Percentiles rank a stretch among this genome's conserved stretches.
Conservation (phyloP, 208 protist species). For the Histomonas meleagridis region DNA sequence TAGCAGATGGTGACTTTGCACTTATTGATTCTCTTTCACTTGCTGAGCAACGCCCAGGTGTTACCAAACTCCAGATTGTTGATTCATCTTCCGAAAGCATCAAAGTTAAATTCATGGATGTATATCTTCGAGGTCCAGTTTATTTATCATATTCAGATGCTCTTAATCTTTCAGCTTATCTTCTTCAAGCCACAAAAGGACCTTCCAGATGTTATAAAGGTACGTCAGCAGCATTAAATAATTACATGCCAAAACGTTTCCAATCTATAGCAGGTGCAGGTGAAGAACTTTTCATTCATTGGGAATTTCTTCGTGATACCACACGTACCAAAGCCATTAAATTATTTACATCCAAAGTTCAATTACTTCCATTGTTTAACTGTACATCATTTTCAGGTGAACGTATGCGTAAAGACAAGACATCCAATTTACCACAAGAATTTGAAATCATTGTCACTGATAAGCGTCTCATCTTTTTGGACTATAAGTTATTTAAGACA, state of each 20-base stretch:
- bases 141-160: conserved; percentile 18
- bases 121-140: conserved; percentile 27
- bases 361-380: neutral
- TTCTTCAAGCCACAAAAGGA: neutral
- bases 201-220: neutral
- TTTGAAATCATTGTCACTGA: conserved; percentile 30
- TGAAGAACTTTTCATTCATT: neutral
- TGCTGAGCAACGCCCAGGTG: neutral
- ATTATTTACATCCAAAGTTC: neutral
- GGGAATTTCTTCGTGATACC: neutral
- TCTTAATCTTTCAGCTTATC: neutral
- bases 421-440: neutral
- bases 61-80: neutral
- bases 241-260: neutral
- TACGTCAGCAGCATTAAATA: neutral
- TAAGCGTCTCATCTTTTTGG: neutral
- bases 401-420: neutral
- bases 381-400: neutral
- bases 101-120: neutral
- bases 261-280: neutral
- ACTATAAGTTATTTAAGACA: conserved; percentile 22
- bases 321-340: neutral
- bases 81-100: neutral
- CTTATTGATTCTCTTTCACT: neutral
- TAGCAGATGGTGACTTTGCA: neutral